Evolutionary conservation across 2,329 filamentous ascomycete species (phyloP).

Genomic region (Verticillium klebahnii): DNA sequence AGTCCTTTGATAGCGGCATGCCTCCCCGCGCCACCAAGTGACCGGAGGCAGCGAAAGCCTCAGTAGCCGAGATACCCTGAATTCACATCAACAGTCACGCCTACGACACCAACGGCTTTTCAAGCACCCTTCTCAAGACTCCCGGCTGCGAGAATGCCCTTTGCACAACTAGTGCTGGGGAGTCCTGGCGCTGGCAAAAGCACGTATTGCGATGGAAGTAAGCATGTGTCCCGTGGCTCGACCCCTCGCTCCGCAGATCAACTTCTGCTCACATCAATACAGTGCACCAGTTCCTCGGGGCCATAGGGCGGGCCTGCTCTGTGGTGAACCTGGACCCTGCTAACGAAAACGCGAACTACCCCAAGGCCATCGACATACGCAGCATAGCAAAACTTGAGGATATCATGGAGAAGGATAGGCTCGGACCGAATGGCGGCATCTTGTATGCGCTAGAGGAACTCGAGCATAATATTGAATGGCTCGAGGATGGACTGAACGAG

Average conservation of each 20-base stretch:
- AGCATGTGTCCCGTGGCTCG: constrained; percentile 20
- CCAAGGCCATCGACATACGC: constrained; percentile 85
- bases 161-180: constrained; percentile 81
- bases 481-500: constrained; percentile 74
- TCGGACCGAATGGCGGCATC: constrained; percentile 90
- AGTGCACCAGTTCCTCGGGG: constrained; percentile 96
- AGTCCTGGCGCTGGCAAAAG: constrained; percentile 94
- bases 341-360: constrained; percentile 88
- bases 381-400: constrained; percentile 86
- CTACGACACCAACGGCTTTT: no score
- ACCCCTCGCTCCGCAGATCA: background rate
- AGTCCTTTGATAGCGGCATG: background rate
- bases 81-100: background rate
- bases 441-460: constrained; percentile 93
- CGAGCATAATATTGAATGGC: constrained; percentile 90
- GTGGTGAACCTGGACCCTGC: constrained; percentile 96
- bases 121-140: background rate
- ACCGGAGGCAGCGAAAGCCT: background rate
- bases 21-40: background rate
- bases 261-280: background rate
- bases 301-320: constrained; percentile 90
- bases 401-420: constrained; percentile 84
- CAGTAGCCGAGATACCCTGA: background rate
- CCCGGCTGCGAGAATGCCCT: constrained; percentile 42
- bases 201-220: constrained; percentile 94